Evolutionary conservation across 2,329 filamentous ascomycete species (phyloP).

Genomic region (Botrytis sinoallii): DNA sequence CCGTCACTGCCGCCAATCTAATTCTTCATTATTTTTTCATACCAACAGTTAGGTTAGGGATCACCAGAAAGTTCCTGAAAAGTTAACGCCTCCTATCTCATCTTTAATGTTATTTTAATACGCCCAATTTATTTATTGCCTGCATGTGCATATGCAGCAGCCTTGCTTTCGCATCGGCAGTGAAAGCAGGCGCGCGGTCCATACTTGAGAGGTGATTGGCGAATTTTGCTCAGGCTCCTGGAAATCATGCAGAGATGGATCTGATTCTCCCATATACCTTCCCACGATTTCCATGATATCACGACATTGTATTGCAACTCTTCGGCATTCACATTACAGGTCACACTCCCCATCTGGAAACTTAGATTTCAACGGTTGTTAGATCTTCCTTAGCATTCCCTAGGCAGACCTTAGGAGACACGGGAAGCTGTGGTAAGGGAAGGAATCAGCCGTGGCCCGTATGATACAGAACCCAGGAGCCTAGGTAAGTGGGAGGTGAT

Average conservation of each 20-base stretch:
- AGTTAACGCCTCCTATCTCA: conserved; percentile 12
- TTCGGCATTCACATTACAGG: neutral
- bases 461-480: neutral
- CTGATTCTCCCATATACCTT: neutral
- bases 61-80: neutral
- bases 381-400: neutral
- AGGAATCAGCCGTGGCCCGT: neutral
- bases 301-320: neutral
- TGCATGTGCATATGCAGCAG: conserved; percentile 8
- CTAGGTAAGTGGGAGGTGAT: neutral
- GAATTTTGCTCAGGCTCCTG: neutral
- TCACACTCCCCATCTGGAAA: neutral
- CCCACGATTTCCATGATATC: neutral
- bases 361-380: neutral
- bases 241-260: neutral
- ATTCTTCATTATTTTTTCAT: neutral
- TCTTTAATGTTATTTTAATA: neutral
- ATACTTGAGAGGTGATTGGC: neutral
- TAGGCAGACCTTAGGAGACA: neutral
- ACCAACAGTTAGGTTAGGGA: neutral
- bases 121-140: conserved; percentile 6
- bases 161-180: conserved; percentile 14
- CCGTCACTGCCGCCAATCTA: neutral
- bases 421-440: neutral
- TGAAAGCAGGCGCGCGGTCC: conserved; percentile 10